Evolutionary conservation across 2,329 filamentous ascomycete genomes (phyloP).

Genomic region (Calonectria crousiana): DNA sequence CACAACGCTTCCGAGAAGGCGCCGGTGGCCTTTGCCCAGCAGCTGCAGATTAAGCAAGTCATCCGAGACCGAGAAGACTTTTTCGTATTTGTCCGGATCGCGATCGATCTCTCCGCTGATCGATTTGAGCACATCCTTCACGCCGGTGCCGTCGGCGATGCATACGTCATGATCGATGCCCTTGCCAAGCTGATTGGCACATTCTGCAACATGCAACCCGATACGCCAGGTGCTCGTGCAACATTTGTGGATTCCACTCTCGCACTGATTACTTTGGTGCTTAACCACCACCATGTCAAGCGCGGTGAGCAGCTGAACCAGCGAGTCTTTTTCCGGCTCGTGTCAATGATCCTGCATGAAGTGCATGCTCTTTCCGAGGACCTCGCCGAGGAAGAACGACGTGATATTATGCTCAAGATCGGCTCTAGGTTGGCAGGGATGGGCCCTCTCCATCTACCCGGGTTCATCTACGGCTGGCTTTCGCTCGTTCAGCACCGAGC

Average conservation of each 20-base stretch:
- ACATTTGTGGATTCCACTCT: constrained; percentile 83
- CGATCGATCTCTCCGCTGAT: constrained; percentile 82
- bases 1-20: constrained; percentile 80
- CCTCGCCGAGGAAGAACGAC: constrained; percentile 70
- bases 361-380: constrained; percentile 71
- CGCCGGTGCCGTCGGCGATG: constrained; percentile 69
- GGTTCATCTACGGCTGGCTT: constrained; percentile 89
- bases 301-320: constrained; percentile 87
- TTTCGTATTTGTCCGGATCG: constrained; percentile 81
- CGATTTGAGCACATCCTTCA: constrained; percentile 80
- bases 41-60: constrained; percentile 81
- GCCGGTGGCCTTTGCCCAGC: constrained; percentile 81
- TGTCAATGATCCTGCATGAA: constrained; percentile 85
- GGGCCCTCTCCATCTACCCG: constrained; percentile 81
- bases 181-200: constrained; percentile 83
- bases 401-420: constrained; percentile 79
- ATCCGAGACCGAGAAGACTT: constrained; percentile 83
- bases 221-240: constrained; percentile 73
- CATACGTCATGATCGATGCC: constrained; percentile 77
- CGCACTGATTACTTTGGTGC: constrained; percentile 80
- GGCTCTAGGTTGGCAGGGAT: constrained; percentile 79
- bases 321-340: constrained; percentile 90
- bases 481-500: constrained; percentile 85
- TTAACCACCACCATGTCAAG: constrained; percentile 87
- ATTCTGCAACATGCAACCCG: constrained; percentile 79